Percentiles rank a stretch among this genome's conserved stretches.
These are phyloP conservation scores for Epichloe elymi DNA, from an alignment of 2,329 filamentous ascomycete species.

Conservation along the genomic window DNA sequence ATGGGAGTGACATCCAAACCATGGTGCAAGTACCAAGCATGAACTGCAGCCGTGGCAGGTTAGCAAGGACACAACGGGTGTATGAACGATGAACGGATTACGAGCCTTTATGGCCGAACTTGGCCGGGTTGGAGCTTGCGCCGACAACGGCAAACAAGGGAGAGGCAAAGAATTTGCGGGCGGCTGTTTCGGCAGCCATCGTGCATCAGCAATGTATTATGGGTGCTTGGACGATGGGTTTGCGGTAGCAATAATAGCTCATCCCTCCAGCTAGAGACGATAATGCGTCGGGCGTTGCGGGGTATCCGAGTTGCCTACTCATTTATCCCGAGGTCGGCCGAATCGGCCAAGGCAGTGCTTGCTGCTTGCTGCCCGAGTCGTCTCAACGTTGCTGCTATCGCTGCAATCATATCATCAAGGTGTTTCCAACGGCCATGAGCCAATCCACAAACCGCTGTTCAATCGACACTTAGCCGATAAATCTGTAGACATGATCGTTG, in stretches of 20 bases:
- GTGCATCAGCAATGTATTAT: background rate
- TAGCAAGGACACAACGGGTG: background rate
- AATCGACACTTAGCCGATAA: conserved; percentile 24
- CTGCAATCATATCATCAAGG: background rate
- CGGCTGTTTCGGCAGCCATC: conserved; percentile 56
- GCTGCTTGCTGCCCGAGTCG: background rate
- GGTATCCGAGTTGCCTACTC: background rate
- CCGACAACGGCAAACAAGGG: conserved; percentile 79
- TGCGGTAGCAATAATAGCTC: too few species aligned
- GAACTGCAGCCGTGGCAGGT: conserved; percentile 42
- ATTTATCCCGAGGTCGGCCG: conserved; percentile 6
- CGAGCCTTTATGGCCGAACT: conserved; percentile 80
- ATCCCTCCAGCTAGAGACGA: too few species aligned
- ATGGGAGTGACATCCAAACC: conserved; percentile 67
- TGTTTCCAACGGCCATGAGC: background rate
- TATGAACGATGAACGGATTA: background rate
- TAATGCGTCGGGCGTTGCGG: background rate
- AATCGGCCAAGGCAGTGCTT: background rate
- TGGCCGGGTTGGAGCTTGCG: conserved; percentile 69
- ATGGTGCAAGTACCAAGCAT: conserved; percentile 76
- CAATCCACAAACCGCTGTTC: background rate
- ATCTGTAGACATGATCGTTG: conserved; percentile 37
- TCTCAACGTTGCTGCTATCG: background rate
- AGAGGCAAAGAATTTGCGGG: conserved; percentile 68
- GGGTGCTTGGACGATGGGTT: too few species aligned